Evolutionary conservation across 1,284 basidiomycete species (phyloP), one percentile per base, ranked within the genome.

Genomic region (Neotropicomus parvogracilis): DNA sequence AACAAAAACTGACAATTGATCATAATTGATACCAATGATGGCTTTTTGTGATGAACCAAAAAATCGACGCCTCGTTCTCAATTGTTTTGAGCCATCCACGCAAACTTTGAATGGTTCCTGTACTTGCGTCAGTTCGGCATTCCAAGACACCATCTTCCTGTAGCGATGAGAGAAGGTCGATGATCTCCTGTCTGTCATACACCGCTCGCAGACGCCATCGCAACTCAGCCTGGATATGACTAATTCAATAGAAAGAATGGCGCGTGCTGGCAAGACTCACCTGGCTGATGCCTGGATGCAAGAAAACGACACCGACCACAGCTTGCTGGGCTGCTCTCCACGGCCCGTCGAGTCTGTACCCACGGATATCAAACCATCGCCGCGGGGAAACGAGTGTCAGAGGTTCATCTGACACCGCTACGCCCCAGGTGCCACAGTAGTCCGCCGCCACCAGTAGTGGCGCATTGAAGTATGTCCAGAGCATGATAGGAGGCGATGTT

Each of bases 341-440:
- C 32, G 81, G 74, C 42, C 80, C 78, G 8, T 68, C 61, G 31
- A 89, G 70, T 56, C 74, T 76, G 14, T 64, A 59, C 2, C 91
- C 91, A 40, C 70, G 72, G 43, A 91, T 78, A 62, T 89, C 84
- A 34, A 87, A 64, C 91, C 91, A 93, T 20, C 86, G 77, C 37
- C 88, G 74, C 27, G 89, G 88, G 48, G 80, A 73, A 9, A 80
- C 55, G 52, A 76, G 69, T 31, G 60, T 69, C 32, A 71, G 49
- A 0, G 76, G 75, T 19, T 66, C 66, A 37, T 74, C 67, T 3
- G 72, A 76, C n/a, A 81, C 66, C 6, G 68, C 60, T 26, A 87
- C 77, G 1, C 79, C 75, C 88, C 88, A 91, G 13, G 70, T 53
- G 24, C 62, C 59, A 54, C 81, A 67, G 58, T 77, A 73, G 4